Base-by-base conservation (phyloP, 805 yeast species). In the Starmerella cellae region DNA sequence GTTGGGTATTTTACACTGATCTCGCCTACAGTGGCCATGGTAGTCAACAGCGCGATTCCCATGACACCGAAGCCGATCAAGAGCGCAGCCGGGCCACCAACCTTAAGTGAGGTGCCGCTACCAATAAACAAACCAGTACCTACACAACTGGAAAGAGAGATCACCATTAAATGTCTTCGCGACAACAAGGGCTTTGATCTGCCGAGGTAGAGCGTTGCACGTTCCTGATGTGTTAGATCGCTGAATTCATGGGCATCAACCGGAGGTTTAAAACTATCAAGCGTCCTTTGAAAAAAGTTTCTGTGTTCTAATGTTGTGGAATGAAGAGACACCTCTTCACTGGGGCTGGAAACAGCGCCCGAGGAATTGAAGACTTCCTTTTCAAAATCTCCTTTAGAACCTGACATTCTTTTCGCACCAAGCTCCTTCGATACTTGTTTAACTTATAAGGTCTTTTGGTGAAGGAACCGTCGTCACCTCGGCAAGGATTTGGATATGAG, bases 71-170 rank as follows among this genome's bases (percentile, higher is more conserved):
- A 75, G 27, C 82, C 76, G 31, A 78, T 66, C 37, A 79, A 62
- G 36, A 73, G 49, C 37, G 71, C 72, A 13, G 73, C 82, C 3
- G 85, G 83, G 24, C 85, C 85, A 48, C 79, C 79, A 13, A 60
- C 56, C 30, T 57, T 54, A 48, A 79, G 63, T 2, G 78, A 70
- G 24, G 62, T 54, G 37, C 80, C 82, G 19, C 75, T 68, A 54
- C 84, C 84, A 41, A 78, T 77, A 48, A 79, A 71, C 42, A 78
- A 61, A 59, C 84, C 83, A 1, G 83, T 76, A 52, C 84, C 84
- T 37, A 77, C 74, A 51, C 88, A 82, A 51, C 91, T 88, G 51
- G 91, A 93, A 50, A 82, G 74, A 49, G 91, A 80, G 55, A 79
- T 75, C 80, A 79, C 75, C 43, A 75, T 69, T 48, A 77, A 68